Conservation (phyloP, 306 rosid genomes). For the Vigna nakashimae region DNA sequence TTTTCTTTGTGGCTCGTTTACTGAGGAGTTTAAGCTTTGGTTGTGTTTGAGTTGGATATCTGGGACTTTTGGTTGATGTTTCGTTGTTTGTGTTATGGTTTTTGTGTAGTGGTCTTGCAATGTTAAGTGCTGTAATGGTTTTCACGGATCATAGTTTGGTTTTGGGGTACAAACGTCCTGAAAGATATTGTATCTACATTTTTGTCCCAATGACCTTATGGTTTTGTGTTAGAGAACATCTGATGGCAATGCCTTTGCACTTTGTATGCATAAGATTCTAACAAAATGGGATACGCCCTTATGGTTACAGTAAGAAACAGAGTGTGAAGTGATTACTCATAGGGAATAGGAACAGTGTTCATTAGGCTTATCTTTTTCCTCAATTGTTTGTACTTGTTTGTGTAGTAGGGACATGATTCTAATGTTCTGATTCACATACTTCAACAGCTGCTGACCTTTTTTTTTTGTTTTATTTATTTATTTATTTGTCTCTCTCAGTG, state of each 20-base stretch:
- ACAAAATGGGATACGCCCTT: background rate
- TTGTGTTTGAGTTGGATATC: background rate
- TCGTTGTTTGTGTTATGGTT: background rate
- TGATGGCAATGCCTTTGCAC: background rate
- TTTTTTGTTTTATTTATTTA: background rate
- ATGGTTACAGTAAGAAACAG: background rate
- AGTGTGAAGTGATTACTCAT: background rate
- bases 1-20: slow-evolving; percentile 15
- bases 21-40: background rate
- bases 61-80: background rate
- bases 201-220: background rate
- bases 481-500: background rate
- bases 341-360: slow-evolving; percentile 13
- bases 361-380: background rate
- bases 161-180: background rate
- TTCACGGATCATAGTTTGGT: background rate
- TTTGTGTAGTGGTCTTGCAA: background rate
- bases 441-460: background rate
- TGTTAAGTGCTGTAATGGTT: background rate
- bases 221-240: background rate
- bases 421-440: background rate
- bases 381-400: background rate
- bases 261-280: background rate
- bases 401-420: slow-evolving; percentile 2
- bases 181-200: background rate